These are phyloP conservation scores for Caloboletus inedulis DNA, from an alignment of 1,284 basidiomycete genomes.

Conservation along the genomic window DNA sequence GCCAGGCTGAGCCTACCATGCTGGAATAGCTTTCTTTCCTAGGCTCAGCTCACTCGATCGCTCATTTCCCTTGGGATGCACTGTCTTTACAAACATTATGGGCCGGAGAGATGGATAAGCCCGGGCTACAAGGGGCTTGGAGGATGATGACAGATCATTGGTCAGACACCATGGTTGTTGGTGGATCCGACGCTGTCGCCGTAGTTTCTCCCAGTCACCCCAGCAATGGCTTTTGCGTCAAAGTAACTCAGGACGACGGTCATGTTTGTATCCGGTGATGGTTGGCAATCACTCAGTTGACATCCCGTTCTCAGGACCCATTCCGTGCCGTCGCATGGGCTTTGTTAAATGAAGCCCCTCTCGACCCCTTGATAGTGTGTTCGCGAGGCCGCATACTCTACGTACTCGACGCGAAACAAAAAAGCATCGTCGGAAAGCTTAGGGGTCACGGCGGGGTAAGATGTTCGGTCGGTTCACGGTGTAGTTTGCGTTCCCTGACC, in stretches of 20 bases:
- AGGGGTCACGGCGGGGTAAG: constrained; percentile 71
- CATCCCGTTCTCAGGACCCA: constrained; percentile 9
- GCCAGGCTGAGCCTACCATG: constrained; percentile 9
- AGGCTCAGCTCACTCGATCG: constrained; percentile 34
- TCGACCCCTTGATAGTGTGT: constrained; percentile 56
- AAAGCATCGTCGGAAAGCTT: constrained; percentile 43
- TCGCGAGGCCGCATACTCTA: constrained; percentile 50
- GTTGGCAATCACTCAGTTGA: constrained; percentile 7
- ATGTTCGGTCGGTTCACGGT: constrained; percentile 1
- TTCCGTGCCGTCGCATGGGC: constrained; percentile 53
- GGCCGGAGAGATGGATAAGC: constrained; percentile 38
- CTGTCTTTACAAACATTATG: constrained; percentile 47
- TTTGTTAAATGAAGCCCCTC: constrained; percentile 40
- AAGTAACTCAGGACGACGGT: constrained; percentile 16
- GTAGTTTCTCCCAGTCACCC: constrained; percentile 32
- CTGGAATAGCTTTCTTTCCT: constrained; percentile 24
- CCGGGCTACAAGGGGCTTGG: constrained; percentile 42
- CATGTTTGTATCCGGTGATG: constrained; percentile 17
- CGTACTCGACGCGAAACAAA: constrained; percentile 45
- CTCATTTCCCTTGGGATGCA: constrained; percentile 58
- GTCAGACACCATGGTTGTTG: constrained; percentile 48
- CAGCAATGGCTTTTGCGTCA: constrained; percentile 35
- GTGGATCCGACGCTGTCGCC: constrained; percentile 35
- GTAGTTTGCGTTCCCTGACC: constrained; percentile 2
- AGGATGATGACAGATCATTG: constrained; percentile 42